Evolutionary conservation across 1,284 basidiomycete genomes (phyloP), one percentile per base, ranked within the genome.

Genomic region (Pseudozyma pruni): DNA sequence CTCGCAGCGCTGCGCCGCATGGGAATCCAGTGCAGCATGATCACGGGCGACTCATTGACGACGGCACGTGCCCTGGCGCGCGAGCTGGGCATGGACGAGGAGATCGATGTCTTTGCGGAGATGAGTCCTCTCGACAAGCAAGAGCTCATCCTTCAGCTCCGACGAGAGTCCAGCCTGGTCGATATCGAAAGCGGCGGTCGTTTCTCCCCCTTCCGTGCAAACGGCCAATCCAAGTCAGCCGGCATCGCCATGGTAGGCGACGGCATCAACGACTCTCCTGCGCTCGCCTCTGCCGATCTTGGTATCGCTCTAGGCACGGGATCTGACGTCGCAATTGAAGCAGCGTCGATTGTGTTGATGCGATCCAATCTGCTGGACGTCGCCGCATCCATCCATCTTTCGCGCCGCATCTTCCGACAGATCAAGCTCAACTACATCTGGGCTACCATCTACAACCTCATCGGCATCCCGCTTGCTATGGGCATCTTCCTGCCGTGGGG

Each of bases 381-480:
- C 54, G 93, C 98, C 58, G 93, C 95, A 0, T 93, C 95, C 0
- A 88, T 98, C 25, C 88, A 97, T 81, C 89, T 99, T 48, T 93
- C 94, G 10, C 88, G 88, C 44, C 86, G 88, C 40, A 98, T 99
- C 80, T 97, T 97, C 85, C 83, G 86, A 31, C 93, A 94, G 72
- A 98, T 99, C 85, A 88, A 83, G 85, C 58, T 89, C 89, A 82
- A 83, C 57, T 82, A 77, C 31, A 39, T 80, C 48, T 83, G 83
- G 83, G 81, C 82, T 6, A 83, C 80, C 14, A 59, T 80, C 44
- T 98, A 98, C 86, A 98, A 98, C 81, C 76, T 96, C 22, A 84
- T 97, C 61, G 92, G 94, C 69, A 94, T 99, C 56, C 96, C 96
- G n/a, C 88, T 98, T 34, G 96, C 96, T 13, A 98, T 98, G 96